Base-by-base conservation (phyloP, 2,329 filamentous ascomycete species). In the Fusarium lyarnte region DNA sequence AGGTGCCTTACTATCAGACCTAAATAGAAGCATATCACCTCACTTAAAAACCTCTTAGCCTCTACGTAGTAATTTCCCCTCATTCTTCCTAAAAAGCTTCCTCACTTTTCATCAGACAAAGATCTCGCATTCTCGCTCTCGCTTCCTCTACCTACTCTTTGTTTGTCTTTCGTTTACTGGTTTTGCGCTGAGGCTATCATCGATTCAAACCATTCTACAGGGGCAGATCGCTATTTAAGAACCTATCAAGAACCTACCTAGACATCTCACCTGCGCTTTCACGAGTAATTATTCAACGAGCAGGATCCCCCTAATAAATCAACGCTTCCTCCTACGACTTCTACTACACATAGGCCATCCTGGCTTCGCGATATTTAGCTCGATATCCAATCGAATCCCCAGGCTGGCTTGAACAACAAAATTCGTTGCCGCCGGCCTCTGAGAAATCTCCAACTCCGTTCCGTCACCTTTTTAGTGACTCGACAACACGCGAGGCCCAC, bases 151-250 rank as follows among this genome's bases (percentile, higher is more conserved):
- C 57, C 49, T 36, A 21, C 47, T 52, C 51, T 54, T 64, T 41
- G 45, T 68, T 65, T 52, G 70, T 74, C 70, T 64, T 64, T 74
- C 70, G 70, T 71, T 64, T 41, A 63, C n/a, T n/a, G 35, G 46
- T 72, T 49, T 65, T 71, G 54, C 42, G 62, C 43, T 53, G 43
- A 63, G 57, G 41, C 45, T 49, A 49, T 45, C 35, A 46, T 69
- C 55, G 33, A 51, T 49, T 45, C 43, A 33, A 43, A 55, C 64
- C 58, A 57, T 53, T 38, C 41, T 16, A 42, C 33, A 39, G 38
- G 33, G 19, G 33, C 33, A 58, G 54, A 65, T 71, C 39, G 52
- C 42, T 58, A 57, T 36, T 46, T 42, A 39, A 41, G 36, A 35
- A 38, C 38, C 43, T 58, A 45, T 47, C 64, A 38, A n/a, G 41